These are phyloP conservation scores for Verbena officinalis DNA, from an alignment of 257 asterid species.

Conservation along the genomic window DNA sequence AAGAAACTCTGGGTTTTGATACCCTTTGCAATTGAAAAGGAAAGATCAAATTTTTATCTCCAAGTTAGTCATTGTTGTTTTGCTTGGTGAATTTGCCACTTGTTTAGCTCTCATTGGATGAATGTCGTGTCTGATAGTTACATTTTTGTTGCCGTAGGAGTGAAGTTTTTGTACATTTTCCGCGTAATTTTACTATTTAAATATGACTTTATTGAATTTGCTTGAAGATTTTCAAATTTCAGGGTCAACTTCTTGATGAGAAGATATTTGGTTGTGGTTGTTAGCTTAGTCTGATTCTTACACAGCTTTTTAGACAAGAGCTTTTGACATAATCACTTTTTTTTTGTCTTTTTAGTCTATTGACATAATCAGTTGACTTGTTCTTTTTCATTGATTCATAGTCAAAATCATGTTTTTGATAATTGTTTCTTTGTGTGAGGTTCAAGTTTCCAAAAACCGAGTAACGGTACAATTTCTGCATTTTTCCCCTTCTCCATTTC, in stretches of 20 bases:
- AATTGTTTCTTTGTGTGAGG: conserved; percentile 29
- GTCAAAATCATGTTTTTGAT: conserved; percentile 32
- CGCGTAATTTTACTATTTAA: neutral
- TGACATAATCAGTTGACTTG: conserved; percentile 17
- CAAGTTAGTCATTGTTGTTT: neutral
- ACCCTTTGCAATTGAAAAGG: conserved; percentile 28
- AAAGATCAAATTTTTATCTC: conserved; percentile 24
- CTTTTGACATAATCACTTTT: conserved; percentile 15
- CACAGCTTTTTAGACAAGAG: conserved; percentile 17
- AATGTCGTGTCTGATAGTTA: neutral
- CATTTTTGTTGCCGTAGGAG: neutral
- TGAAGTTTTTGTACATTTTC: neutral
- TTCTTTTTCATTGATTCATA: neutral
- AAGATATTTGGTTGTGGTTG: neutral
- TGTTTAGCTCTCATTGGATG: neutral
- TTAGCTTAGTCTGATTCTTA: neutral
- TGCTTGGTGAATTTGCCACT: neutral
- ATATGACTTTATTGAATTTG: conserved; percentile 14
- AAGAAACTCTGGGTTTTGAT: conserved; percentile 21
- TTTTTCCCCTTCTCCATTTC: conserved; percentile 11
- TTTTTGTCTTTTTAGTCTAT: no score
- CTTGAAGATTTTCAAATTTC: conserved; percentile 4
- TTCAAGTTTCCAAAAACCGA: conserved; percentile 31
- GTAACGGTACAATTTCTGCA: conserved; percentile 3
- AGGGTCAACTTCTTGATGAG: conserved; percentile 23